A percentile compares a stretch with the other conserved stretches of the same genome.
These are phyloP conservation scores for Colletotrichum limetticola DNA, from an alignment of 2,329 filamentous ascomycete genomes.

Conservation along the genomic window DNA sequence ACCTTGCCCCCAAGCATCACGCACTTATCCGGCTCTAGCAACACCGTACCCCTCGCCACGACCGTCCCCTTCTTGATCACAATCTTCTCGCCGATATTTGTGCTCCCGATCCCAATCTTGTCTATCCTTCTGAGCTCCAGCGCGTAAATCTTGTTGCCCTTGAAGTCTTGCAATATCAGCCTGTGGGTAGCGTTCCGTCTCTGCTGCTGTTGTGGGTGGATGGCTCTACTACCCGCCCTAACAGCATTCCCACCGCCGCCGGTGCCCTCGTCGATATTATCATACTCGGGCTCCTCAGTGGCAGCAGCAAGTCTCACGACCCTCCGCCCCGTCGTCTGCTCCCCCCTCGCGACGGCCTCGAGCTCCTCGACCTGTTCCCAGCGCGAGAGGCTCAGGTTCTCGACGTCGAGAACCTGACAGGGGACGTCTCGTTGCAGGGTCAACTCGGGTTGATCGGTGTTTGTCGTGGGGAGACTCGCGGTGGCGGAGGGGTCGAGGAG, in stretches of 20 bases:
- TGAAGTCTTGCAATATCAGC: slow-evolving; percentile 83
- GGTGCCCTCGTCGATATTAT: slow-evolving; percentile 47
- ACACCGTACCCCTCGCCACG: slow-evolving; percentile 79
- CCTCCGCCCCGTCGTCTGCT: slow-evolving; percentile 80
- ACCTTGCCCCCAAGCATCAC: slow-evolving; percentile 89
- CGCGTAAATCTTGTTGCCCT: slow-evolving; percentile 74
- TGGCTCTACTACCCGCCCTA: neutral
- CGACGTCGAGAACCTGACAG: slow-evolving; percentile 87
- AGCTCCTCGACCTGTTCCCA: slow-evolving; percentile 91
- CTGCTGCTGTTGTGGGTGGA: slow-evolving; percentile 35
- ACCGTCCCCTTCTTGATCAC: slow-evolving; percentile 72
- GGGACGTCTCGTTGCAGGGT: slow-evolving; percentile 71
- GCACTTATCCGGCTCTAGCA: slow-evolving; percentile 77
- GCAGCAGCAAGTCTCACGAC: slow-evolving; percentile 74
- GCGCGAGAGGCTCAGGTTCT: slow-evolving; percentile 81
- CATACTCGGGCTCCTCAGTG: slow-evolving; percentile 61
- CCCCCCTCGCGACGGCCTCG: slow-evolving; percentile 77
- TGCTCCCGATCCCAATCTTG: slow-evolving; percentile 72
- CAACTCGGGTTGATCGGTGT: slow-evolving; percentile 64
- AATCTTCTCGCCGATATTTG: slow-evolving; percentile 83
- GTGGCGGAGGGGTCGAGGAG: slow-evolving; percentile 56
- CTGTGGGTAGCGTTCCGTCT: slow-evolving; percentile 75
- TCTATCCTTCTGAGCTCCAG: slow-evolving; percentile 77
- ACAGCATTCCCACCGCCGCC: neutral
- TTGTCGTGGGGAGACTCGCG: slow-evolving; percentile 61